Percentiles rank a stretch among this genome's conserved stretches.
These are phyloP conservation scores for Cytidiella melzeri DNA, from an alignment of 768 basidiomycete species.

Conservation along the genomic window DNA sequence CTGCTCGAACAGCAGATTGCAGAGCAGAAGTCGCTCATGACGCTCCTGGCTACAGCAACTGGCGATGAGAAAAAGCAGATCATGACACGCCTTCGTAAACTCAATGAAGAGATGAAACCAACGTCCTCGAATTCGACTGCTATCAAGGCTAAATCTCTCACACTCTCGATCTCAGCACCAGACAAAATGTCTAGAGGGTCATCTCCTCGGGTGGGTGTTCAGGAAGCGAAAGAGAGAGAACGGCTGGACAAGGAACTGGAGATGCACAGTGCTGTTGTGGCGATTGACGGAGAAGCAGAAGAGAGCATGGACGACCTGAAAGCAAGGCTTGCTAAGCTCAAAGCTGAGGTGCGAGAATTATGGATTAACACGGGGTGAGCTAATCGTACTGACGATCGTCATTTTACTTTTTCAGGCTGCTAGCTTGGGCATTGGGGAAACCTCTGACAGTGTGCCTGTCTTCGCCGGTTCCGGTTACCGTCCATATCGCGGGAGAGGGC, in stretches of 20 bases:
- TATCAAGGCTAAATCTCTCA: background rate
- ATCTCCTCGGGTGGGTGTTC: conserved; percentile 34
- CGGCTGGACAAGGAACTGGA: conserved; percentile 83
- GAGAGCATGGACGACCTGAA: conserved; percentile 65
- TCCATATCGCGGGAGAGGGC: conserved; percentile 60
- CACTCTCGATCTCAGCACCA: conserved; percentile 18
- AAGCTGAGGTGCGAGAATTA: conserved; percentile 56
- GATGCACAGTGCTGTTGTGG: conserved; percentile 41
- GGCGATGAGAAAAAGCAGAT: conserved; percentile 74
- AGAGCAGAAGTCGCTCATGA: conserved; percentile 85
- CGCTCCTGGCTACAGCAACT: conserved; percentile 54
- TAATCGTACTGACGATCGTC: conserved; percentile 1
- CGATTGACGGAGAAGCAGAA: conserved; percentile 36
- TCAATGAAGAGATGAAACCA: conserved; percentile 74
- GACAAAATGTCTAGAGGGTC: conserved; percentile 19
- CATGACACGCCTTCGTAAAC: conserved; percentile 65
- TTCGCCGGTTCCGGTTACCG: conserved; percentile 29
- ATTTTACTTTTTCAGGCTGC: conserved; percentile 50
- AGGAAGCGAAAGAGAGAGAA: conserved; percentile 54
- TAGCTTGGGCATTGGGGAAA: conserved; percentile 61
- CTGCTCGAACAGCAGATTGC: conserved; percentile 76
- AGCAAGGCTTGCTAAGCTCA: conserved; percentile 69
- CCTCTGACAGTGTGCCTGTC: conserved; percentile 32
- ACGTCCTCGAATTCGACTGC: conserved; percentile 20
- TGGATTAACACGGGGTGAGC: conserved; percentile 6